These are phyloP conservation scores for Curvularia sp. DNA, from an alignment of 2,329 filamentous ascomycete genomes.

Conservation along the genomic window DNA sequence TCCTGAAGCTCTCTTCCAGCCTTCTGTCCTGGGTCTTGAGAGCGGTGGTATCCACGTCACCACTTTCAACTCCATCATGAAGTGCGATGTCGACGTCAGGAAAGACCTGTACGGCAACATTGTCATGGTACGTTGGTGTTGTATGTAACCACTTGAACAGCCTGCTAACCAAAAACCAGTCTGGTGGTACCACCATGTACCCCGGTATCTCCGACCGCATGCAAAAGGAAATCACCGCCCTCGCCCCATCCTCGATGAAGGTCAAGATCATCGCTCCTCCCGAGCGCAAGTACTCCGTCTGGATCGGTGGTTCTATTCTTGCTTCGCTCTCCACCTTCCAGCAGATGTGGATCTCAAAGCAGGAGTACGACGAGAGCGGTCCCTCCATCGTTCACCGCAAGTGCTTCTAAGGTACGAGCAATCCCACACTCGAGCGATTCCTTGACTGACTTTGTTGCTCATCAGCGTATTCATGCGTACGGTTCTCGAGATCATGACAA, in stretches of 20 bases:
- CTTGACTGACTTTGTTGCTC: slow-evolving; percentile 32
- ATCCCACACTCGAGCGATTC: slow-evolving; percentile 11
- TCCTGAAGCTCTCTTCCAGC: slow-evolving; percentile 99
- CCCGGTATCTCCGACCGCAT: slow-evolving; percentile 99
- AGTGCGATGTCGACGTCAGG: slow-evolving; percentile 99
- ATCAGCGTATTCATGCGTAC: slow-evolving; percentile 46
- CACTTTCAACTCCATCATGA: slow-evolving; percentile 99
- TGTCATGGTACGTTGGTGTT: slow-evolving; percentile 83
- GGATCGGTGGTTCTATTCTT: slow-evolving; percentile 99
- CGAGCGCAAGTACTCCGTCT: slow-evolving; percentile 99
- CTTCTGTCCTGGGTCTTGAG: slow-evolving; percentile 96
- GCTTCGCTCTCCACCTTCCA: slow-evolving; percentile 99
- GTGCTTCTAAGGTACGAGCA: slow-evolving; percentile 90
- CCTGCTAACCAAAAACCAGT: slow-evolving; percentile 65
- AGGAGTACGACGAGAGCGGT: slow-evolving; percentile 99
- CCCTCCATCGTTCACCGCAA: slow-evolving; percentile 99
- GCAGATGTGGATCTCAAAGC: slow-evolving; percentile 99
- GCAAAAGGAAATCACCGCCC: slow-evolving; percentile 99
- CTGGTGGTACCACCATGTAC: slow-evolving; percentile 99
- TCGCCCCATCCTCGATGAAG: slow-evolving; percentile 99
- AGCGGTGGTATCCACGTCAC: slow-evolving; percentile 99
- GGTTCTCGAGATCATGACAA: slow-evolving; percentile 48
- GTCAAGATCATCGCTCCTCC: slow-evolving; percentile 99
- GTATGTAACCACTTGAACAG: not conserved
- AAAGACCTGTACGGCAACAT: slow-evolving; percentile 99